Conservation (phyloP, 1,284 basidiomycete genomes). For the Heliocybe sulcata region DNA sequence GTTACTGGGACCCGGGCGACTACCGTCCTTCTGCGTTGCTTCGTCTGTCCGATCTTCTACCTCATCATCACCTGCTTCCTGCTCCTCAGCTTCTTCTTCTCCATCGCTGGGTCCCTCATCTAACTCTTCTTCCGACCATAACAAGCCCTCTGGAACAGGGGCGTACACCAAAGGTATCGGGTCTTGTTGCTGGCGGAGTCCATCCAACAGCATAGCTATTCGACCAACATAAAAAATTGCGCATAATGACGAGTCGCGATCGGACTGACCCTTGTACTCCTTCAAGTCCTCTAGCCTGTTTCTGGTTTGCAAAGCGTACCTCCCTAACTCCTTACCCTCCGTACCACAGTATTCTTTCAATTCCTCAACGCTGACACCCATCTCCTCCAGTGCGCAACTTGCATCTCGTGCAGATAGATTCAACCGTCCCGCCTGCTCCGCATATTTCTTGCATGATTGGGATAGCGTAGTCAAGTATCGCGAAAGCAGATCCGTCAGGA, state of each 20-base stretch:
- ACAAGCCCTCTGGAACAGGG: constrained; percentile 25
- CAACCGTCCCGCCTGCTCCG: constrained; percentile 61
- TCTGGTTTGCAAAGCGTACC: constrained; percentile 53
- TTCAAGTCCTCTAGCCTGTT: constrained; percentile 61
- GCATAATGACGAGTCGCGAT: constrained; percentile 11
- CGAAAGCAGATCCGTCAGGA: constrained; percentile 65
- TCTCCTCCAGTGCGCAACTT: constrained; percentile 58
- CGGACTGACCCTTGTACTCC: constrained; percentile 59
- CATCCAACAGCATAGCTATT: constrained; percentile 54
- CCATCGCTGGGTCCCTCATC: constrained; percentile 31
- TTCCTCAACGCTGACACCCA: constrained; percentile 65
- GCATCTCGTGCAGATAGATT: constrained; percentile 50
- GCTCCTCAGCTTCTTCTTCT: constrained; percentile 19
- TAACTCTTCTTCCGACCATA: constrained; percentile 8
- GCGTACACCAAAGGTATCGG: constrained; percentile 48
- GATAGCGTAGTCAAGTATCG: constrained; percentile 62
- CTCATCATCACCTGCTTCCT: constrained; percentile 21
- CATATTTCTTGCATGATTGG: constrained; percentile 59
- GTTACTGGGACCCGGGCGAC: constrained; percentile 7
- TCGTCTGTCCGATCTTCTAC: constrained; percentile 10
- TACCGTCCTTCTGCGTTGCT: constrained; percentile 9
- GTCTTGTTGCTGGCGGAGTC: constrained; percentile 44
- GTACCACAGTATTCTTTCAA: constrained; percentile 51
- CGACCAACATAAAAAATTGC: constrained; percentile 14
- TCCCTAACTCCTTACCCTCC: constrained; percentile 59